phyloP scores from a whole-genome alignment of 1,284 basidiomycete species.

The Sanguinoderma infundibulare region DNA sequence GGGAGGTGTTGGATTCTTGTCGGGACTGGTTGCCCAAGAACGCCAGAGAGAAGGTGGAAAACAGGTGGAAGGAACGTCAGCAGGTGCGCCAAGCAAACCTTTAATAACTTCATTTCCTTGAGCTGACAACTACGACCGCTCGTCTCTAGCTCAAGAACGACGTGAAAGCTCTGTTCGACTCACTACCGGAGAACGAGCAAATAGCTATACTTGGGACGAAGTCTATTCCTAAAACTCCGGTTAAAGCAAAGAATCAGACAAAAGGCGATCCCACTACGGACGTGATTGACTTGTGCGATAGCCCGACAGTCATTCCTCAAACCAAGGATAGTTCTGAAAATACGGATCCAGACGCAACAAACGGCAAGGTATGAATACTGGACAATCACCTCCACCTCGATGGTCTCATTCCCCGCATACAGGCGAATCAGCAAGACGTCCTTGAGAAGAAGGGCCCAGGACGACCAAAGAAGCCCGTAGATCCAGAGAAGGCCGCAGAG shows the following conservation, averaged over 20 bases:
- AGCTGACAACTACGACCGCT: constrained; percentile 15
- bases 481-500: constrained; percentile 65
- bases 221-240: constrained; percentile 33
- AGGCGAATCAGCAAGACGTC: neutral
- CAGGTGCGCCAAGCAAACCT: constrained; percentile 50
- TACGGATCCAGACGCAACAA: constrained; percentile 1
- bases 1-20: constrained; percentile 74
- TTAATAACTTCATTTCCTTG: neutral
- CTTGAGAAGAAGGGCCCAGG: constrained; percentile 31
- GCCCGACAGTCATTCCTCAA: neutral
- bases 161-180: constrained; percentile 55
- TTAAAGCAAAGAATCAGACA: constrained; percentile 9
- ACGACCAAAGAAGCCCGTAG: constrained; percentile 53
- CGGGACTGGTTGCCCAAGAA: constrained; percentile 73
- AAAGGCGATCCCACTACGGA: constrained; percentile 8
- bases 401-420: neutral
- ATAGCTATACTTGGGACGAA: constrained; percentile 59
- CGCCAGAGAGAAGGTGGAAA: constrained; percentile 64
- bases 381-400: neutral
- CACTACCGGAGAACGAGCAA: constrained; percentile 58
- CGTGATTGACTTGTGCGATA: constrained; percentile 14
- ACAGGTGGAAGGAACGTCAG: constrained; percentile 66
- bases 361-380: constrained; percentile 7
- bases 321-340: constrained; percentile 1
- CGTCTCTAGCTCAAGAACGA: constrained; percentile 60